Percentiles rank a stretch among this genome's conserved stretches.
These are phyloP conservation scores for Skeletonema marinoi DNA, from an alignment of 108 stramenopile genomes.

Conservation along the genomic window DNA sequence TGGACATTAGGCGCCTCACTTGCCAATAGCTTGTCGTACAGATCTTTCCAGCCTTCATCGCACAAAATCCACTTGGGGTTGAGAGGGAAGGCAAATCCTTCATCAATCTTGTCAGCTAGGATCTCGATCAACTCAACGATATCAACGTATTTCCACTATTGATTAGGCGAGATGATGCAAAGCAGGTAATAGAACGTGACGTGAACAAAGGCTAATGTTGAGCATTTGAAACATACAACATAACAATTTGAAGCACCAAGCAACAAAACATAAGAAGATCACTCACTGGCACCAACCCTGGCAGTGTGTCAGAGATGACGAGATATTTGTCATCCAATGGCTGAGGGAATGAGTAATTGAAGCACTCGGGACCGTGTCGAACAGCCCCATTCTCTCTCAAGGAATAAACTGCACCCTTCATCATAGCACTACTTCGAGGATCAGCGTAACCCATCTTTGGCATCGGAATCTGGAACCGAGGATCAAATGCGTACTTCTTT, in stretches of 20 bases:
- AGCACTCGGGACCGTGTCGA: conserved; percentile 24
- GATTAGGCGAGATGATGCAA: background rate
- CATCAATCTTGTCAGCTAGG: conserved; percentile 3
- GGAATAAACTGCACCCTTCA: background rate
- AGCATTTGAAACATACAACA: no score
- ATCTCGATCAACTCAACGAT: background rate
- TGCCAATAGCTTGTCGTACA: conserved; percentile 15
- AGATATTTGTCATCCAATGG: conserved; percentile 18
- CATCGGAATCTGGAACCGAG: background rate
- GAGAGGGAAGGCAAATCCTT: conserved; percentile 13
- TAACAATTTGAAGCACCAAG: no score
- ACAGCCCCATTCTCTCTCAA: conserved; percentile 7
- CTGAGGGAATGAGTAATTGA: conserved; percentile 16
- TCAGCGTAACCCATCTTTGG: conserved; percentile 17
- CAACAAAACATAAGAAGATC: no score
- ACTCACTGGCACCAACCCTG: conserved; percentile 6
- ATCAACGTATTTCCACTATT: conserved; percentile 20
- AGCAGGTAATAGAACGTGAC: no score
- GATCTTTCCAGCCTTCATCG: conserved; percentile 22
- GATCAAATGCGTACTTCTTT: background rate
- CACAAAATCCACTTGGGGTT: conserved; percentile 24
- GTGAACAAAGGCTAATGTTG: no score
- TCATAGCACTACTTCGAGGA: background rate
- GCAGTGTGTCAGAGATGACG: conserved; percentile 12
- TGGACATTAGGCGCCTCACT: background rate